Base-by-base conservation (phyloP, 352 stramenopile species). In the Blastocystis hominis region DNA sequence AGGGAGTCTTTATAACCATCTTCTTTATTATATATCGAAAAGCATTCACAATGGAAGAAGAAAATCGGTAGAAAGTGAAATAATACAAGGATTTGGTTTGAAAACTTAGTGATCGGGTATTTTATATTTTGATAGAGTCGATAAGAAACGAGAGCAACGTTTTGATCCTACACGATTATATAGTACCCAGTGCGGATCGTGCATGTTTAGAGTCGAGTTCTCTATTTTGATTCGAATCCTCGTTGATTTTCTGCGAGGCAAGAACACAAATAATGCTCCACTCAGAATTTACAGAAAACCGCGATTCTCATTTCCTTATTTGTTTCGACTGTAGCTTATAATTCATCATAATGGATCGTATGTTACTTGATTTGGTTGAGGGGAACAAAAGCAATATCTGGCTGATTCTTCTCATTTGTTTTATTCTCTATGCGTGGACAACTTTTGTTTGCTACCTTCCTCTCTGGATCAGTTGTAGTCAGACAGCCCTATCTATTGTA, bases 401-500 rank as follows among this genome's bases (percentile, higher is more conserved):
- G 77, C 24, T 87, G 6, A 63, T 87, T 44, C 4, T 77, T 46
- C 24, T 87, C 20, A 56, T 87, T 6, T 87, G 77, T 77, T 38
- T 87, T 17, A 24, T 87, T 13, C 47, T 87, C 10, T 69, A 75
- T 30, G 13, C 53, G 17, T 87, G 77, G 77, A 87, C 77, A 20
- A 38, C 30, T 24, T 59, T 87, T 63, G 42, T 87, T 10, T 87
- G 77, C 40, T 87, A 44, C 55, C 77, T 87, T 77, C 77, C 77
- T 2, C 36, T 53, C 38, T 78, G 38, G 53, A 42, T 87, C 13
- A 30, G 42, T 15, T 24, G 55, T 30, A 30, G 77, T 24, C 34
- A 87, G 44, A 44, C 47, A 50, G 77, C 53, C 34, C 30, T 87
- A 7, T 87, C 77, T 24, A 63, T 87, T 34, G 69, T 87, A 24